A percentile compares a stretch with the other conserved stretches of the same genome.
These are phyloP conservation scores for Penicillium expansum DNA, from an alignment of 2,329 filamentous ascomycete genomes.

Conservation along the genomic window DNA sequence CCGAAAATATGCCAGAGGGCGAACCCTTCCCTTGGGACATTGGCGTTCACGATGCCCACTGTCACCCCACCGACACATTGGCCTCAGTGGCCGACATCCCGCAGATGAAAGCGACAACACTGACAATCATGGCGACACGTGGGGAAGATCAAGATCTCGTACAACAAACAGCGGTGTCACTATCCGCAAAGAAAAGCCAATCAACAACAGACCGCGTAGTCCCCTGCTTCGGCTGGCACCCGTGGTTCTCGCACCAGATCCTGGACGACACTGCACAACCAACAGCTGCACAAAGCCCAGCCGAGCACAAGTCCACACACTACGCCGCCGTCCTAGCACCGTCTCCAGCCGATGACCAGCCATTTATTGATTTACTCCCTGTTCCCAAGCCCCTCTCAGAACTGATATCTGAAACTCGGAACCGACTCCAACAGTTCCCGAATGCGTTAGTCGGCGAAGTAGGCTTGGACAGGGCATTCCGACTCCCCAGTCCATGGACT, in stretches of 20 bases:
- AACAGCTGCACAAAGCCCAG: conserved; percentile 13
- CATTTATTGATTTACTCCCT: conserved; percentile 53
- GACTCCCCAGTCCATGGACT: conserved; percentile 55
- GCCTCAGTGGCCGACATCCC: conserved; percentile 54
- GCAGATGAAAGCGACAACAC: conserved; percentile 55
- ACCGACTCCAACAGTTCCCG: conserved; percentile 51
- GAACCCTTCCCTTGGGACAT: conserved; percentile 59
- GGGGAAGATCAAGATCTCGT: conserved; percentile 62
- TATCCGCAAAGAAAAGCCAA: conserved; percentile 14
- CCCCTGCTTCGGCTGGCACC: conserved; percentile 66
- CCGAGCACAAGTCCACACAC: conserved; percentile 44
- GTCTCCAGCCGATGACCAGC: conserved; percentile 42
- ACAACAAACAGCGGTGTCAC: conserved; percentile 44
- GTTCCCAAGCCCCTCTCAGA: conserved; percentile 53
- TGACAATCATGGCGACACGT: conserved; percentile 64
- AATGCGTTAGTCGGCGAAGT: conserved; percentile 61
- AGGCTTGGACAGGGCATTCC: conserved; percentile 60
- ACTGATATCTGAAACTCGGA: conserved; percentile 51
- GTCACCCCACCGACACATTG: conserved; percentile 65
- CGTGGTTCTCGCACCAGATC: conserved; percentile 66
- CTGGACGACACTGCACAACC: conserved; percentile 41
- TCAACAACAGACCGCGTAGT: conserved; percentile 47
- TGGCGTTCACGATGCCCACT: conserved; percentile 63
- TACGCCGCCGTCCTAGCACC: conserved; percentile 56
- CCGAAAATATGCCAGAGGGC: not conserved